Base-by-base conservation (phyloP, 306 rosid species). In the Fagus sylvatica region DNA sequence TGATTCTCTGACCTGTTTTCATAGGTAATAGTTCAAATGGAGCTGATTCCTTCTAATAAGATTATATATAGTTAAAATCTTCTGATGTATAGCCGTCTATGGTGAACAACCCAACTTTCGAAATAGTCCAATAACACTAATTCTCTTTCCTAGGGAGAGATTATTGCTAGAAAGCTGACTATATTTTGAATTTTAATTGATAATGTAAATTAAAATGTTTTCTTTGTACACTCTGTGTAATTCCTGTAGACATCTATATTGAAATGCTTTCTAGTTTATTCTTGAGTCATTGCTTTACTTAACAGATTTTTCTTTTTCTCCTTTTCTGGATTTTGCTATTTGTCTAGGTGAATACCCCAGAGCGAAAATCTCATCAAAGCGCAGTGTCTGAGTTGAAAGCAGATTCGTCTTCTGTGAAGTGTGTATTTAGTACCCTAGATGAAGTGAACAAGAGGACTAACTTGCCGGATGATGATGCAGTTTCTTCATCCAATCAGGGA, bases 401-500 rank as follows among this genome's bases (percentile, higher is more conserved):
- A 73, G 81, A 76, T 75, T 9, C 72, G 30, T 80, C 79, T 88
- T 82, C 86, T 48, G 76, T 57, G 70, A 82, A 71, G 74, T 53
- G 65, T 62, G 88, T 73, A 57, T 78, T 76, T 53, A 66, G 61
- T 74, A 57, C n/a, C 72, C 40, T 40, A 16, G 79, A 74, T 41
- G 81, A 68, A 39, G 87, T 53, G 71, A 79, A 53, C 73, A 67
- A 40, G 54, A 64, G 19, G 76, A 74, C 76, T 76, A 73, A 79
- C 68, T 11, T 66, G 73, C 41, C 9, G 54, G 82, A 62, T 75
- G 83, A 85, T 17, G 75, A 65, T 57, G 73, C 48, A 71, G 78
- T 49, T 72, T 33, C 77, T 77, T 80, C 87, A 66, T 78, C 89
- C 39, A 78, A 73, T 74, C 79, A 76, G 76, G 85, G 76, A 32